Percentiles rank a stretch among this genome's conserved stretches.
Evolutionary conservation across 1,284 basidiomycete genomes (phyloP).

Genomic region (Ganoderma multipileum): DNA sequence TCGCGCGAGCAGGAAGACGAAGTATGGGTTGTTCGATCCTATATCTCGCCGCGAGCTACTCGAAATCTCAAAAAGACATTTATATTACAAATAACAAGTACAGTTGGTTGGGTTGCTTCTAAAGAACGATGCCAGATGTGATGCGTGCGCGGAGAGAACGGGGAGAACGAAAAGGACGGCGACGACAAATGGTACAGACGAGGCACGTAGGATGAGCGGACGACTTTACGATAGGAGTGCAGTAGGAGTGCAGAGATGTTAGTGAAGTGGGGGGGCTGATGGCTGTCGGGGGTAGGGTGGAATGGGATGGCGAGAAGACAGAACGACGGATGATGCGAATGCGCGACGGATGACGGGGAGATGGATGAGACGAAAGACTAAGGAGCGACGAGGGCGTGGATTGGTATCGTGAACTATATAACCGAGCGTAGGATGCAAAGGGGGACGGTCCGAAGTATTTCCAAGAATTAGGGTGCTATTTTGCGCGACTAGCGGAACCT

Average conservation of each 20-base stretch:
- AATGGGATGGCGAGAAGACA: background rate
- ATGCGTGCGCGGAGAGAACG: background rate
- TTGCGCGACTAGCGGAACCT: background rate
- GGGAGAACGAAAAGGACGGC: background rate
- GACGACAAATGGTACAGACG: slow-evolving; percentile 7
- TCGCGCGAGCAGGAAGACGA: too few species aligned
- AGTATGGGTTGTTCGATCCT: too few species aligned
- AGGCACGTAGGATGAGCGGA: background rate
- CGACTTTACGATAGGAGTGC: background rate
- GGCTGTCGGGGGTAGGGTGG: background rate
- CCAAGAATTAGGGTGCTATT: background rate
- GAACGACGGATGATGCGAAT: background rate
- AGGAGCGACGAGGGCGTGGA: background rate
- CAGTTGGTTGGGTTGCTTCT: slow-evolving; percentile 3
- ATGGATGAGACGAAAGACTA: background rate
- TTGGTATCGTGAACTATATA: slow-evolving; percentile 7
- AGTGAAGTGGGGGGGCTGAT: background rate
- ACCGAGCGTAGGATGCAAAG: background rate
- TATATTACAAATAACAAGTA: slow-evolving; percentile 15
- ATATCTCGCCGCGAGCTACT: too few species aligned
- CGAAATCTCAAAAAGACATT: background rate
- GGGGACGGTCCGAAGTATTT: background rate
- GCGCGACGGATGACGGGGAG: background rate
- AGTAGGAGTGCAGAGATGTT: background rate
- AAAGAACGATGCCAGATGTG: slow-evolving; percentile 9